These are phyloP conservation scores for Geotrichum ghanense DNA, from an alignment of 805 yeast genomes.

Conservation along the genomic window DNA sequence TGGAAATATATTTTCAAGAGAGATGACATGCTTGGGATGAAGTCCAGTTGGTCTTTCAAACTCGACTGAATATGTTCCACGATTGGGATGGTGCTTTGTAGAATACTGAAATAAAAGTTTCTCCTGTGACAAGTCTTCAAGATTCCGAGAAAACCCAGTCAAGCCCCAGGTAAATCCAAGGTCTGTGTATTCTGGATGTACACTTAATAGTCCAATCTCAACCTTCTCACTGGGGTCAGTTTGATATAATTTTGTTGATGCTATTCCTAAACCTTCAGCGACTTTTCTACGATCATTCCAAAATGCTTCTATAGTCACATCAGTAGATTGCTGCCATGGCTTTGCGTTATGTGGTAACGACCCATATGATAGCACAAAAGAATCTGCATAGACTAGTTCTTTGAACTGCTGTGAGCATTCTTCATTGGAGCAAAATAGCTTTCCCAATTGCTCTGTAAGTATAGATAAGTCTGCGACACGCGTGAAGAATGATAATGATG, in stretches of 20 bases:
- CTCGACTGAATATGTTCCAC: constrained; percentile 7
- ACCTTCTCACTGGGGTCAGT: constrained; percentile 6
- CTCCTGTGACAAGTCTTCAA: constrained; percentile 8
- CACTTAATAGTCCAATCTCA: constrained; percentile 14
- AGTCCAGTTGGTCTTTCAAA: constrained; percentile 17
- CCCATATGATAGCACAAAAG: constrained; percentile 13
- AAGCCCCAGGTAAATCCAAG: constrained; percentile 10
- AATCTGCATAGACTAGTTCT: constrained; percentile 8
- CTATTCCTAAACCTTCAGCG: neutral
- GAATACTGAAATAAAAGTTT: constrained; percentile 11
- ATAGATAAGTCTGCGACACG: neutral
- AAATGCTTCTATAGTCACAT: constrained; percentile 17
- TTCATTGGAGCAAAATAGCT: neutral
- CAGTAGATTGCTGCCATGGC: constrained; percentile 8
- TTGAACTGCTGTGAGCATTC: neutral
- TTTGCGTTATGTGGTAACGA: constrained; percentile 9
- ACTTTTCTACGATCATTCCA: constrained; percentile 4
- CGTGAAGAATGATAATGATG: constrained; percentile 2
- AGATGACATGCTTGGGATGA: constrained; percentile 15
- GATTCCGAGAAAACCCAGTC: constrained; percentile 11
- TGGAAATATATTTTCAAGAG: constrained; percentile 5
- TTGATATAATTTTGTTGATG: neutral
- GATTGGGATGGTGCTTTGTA: constrained; percentile 7
- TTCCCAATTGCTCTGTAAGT: neutral
- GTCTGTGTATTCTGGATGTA: constrained; percentile 4